phyloP scores from a whole-genome alignment of 768 basidiomycete genomes.

The Tulasnella sp. region DNA sequence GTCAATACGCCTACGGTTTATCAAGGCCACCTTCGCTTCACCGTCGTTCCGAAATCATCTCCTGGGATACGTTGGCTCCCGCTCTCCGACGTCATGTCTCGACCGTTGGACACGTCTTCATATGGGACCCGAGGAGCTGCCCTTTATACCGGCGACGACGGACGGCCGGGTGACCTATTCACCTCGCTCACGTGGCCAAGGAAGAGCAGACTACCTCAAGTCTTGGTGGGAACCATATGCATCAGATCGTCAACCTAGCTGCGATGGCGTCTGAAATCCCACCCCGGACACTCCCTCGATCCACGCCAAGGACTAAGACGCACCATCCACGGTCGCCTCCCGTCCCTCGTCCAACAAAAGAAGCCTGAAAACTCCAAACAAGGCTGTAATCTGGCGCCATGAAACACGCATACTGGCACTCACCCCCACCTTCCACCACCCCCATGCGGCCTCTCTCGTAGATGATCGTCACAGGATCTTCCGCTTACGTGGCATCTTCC shows the following conservation, averaged over 20 bases:
- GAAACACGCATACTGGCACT: slow-evolving; percentile 52
- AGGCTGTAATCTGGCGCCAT: slow-evolving; percentile 28
- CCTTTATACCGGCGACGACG: slow-evolving; percentile 35
- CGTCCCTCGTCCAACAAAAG: not conserved
- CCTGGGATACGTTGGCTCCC: slow-evolving; percentile 31
- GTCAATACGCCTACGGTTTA: slow-evolving; percentile 14
- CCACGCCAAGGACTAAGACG: not conserved
- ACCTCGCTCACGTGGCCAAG: slow-evolving; percentile 46
- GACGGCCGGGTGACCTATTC: slow-evolving; percentile 30
- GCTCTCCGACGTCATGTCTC: slow-evolving; percentile 19
- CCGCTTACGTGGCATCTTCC: slow-evolving; percentile 75
- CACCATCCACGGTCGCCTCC: not conserved
- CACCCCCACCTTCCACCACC: slow-evolving; percentile 61
- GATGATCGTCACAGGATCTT: slow-evolving; percentile 83
- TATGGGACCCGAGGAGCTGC: slow-evolving; percentile 35
- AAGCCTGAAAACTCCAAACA: not conserved
- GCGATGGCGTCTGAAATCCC: slow-evolving; percentile 14
- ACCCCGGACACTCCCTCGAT: not conserved
- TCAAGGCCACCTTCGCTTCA: slow-evolving; percentile 27
- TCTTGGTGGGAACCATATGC: slow-evolving; percentile 77
- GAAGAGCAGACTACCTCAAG: slow-evolving; percentile 71
- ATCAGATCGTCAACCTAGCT: slow-evolving; percentile 29
- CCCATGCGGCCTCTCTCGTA: slow-evolving; percentile 59
- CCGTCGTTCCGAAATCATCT: slow-evolving; percentile 31
- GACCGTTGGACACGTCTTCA: slow-evolving; percentile 29